A percentile compares a stretch with the other conserved stretches of the same genome.
Conservation (phyloP, 805 yeast species). For the Lipomyces yamanashiensis region DNA sequence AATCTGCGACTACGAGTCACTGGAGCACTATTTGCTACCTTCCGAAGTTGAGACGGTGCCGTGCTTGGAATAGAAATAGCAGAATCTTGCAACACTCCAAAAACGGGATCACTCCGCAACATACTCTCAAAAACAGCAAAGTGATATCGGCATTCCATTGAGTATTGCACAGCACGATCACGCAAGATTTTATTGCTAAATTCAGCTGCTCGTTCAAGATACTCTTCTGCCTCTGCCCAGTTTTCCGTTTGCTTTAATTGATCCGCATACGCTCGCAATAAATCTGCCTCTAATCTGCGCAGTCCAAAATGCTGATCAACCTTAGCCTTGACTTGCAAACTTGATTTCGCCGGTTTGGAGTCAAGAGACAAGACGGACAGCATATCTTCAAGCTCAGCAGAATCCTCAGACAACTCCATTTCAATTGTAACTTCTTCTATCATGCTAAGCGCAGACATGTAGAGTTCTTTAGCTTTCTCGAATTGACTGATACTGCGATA, state of each 20-base stretch:
- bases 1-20: constrained; percentile 9
- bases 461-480: constrained; percentile 6
- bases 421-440: background rate
- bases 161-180: constrained; percentile 27
- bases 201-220: background rate
- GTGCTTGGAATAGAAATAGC: constrained; percentile 52
- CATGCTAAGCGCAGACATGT: constrained; percentile 8
- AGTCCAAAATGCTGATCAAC: constrained; percentile 1
- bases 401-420: background rate
- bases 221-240: constrained; percentile 21
- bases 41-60: background rate
- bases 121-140: constrained; percentile 33
- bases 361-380: constrained; percentile 6
- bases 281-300: constrained; percentile 1
- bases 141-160: constrained; percentile 27
- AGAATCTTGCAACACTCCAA: constrained; percentile 56
- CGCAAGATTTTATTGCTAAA: background rate
- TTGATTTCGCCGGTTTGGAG: background rate
- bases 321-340: background rate
- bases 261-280: constrained; percentile 7
- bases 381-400: constrained; percentile 15
- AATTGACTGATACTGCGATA: background rate
- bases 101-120: constrained; percentile 53
- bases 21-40: background rate
- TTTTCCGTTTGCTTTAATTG: background rate